Base-by-base conservation (phyloP, 2,329 filamentous ascomycete genomes). In the Fusarium subtropicale region DNA sequence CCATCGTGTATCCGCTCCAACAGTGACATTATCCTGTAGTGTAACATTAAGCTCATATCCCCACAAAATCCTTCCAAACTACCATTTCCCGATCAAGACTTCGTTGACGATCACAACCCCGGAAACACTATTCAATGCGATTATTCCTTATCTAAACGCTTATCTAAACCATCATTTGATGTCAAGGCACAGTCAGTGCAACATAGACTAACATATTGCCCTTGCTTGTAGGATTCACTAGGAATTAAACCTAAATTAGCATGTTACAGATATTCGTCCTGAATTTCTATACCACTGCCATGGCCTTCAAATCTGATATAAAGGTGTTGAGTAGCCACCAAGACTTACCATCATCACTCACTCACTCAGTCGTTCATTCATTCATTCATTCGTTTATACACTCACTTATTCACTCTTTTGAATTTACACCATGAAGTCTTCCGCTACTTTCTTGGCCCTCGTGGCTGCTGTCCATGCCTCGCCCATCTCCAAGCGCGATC, bases 11-110 rank as follows among this genome's bases (percentile, higher is more conserved):
- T 39, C 34, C 48, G 24, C 22, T 28, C 5, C 22, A 38, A 51
- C 10, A 9, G 47, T 13, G 28, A 51, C 33, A 18, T n/a, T 18
- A 16, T 47, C 45, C 22, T 33, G n/a, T 47, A 20, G 7, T 20
- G 10, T 52, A 22, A 52, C 13, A 52, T 52, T 52, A 52, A 52
- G 48, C 48, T 52, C 36, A 41, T 52, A 3, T 18, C 48, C 48
- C 48, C 48, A 41, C 48, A 38, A n/a, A 51, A 26, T 8, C 12
- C 47, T n/a, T 20, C 12, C 24, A n/a, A 22, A 15, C n/a, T 3
- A 26, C 12, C 26, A 20, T 18, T 52, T 22, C 48, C 48, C n/a
- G n/a, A 41, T 22, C 7, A 20, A 41, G 34, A 52, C 10, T 5
- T 9, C 4, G 24, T 30, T 2, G 48, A 41, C n/a, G 48, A 52